Evolutionary conservation across 2,329 filamentous ascomycete genomes (phyloP).

Genomic region (Fusarium sp.): DNA sequence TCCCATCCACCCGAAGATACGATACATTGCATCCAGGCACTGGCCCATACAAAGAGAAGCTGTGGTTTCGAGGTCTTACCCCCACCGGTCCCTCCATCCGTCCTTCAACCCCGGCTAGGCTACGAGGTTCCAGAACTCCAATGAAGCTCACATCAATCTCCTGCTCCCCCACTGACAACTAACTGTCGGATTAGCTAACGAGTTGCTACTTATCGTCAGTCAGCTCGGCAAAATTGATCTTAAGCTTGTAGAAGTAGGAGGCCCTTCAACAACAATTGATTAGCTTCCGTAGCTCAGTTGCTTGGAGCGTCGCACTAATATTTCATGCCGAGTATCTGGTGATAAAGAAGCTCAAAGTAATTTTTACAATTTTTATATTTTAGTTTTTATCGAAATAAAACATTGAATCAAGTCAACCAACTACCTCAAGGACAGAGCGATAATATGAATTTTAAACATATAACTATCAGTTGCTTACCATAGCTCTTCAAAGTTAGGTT

Average conservation of each 20-base stretch:
- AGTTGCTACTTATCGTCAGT: not conserved
- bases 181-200: conserved; percentile 3
- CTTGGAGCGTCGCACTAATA: conserved; percentile 47
- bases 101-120: conserved; percentile 18
- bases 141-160: conserved; percentile 4
- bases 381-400: too few species aligned
- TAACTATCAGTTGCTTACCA: too few species aligned
- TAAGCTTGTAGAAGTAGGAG: not conserved
- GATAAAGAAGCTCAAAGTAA: not conserved
- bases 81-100: conserved; percentile 18
- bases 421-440: too few species aligned
- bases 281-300: conserved; percentile 47
- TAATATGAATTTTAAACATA: too few species aligned
- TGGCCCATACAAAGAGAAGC: not conserved
- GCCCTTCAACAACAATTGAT: conserved; percentile 15
- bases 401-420: too few species aligned
- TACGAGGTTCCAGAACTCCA: conserved; percentile 16
- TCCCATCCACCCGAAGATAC: not conserved
- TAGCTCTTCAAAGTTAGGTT: too few species aligned
- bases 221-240: not conserved
- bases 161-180: conserved; percentile 8
- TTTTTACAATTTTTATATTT: too few species aligned
- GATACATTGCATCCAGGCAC: not conserved
- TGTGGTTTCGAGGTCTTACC: conserved; percentile 16
- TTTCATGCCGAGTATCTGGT: conserved; percentile 33